Base-by-base conservation (phyloP, 1,139 yeast species). In the Suhomyces choctaworum region DNA sequence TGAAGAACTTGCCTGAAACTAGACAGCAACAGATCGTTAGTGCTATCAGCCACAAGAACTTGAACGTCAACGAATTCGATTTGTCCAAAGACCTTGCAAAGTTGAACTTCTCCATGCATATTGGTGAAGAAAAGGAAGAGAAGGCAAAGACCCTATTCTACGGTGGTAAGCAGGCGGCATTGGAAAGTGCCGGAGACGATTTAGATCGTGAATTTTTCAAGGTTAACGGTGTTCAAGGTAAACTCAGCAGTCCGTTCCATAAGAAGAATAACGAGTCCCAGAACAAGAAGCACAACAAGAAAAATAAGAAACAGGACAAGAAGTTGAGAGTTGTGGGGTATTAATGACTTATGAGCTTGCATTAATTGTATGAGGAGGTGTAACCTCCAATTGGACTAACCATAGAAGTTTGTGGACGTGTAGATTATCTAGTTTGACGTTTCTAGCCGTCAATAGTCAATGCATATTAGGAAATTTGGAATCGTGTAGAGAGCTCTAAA, bases 161-260 rank as follows among this genome's bases (percentile, higher is more conserved):
- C 46, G 94, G 92, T 61, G 94, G 94, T 60, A 80, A 77, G 46
- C 89, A 82, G 56, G 89, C 95, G 9, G 85, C 87, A 2, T 72
- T 87, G 46, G 80, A 76, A 46, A 80, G 82, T 59, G 84, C 85
- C 12, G 84, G 88, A 25, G 86, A 79, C 38, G 92, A 86, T 47
- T 70, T 89, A 46, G 97, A 89, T 58, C 73, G 78, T 29, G 96
- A 88, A 45, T 90, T 90, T 53, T 90, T 90, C 68, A 72, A 74
- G 40, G 75, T 81, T 80, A 74, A 73, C 40, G 66, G 63, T 17
- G 78, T 82, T 3, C 71, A 73, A 44, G 95, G 95, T 3, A 77
- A 74, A 40, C 54, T 82, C 40, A 69, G 70, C 27, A 67, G 75
- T 16, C 96, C 97, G 7, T 87, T 87, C 73, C 96, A 89, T 56